A percentile compares a stretch with the other conserved stretches of the same genome.
phyloP scores from a whole-genome alignment of 2,329 filamentous ascomycete genomes.

The Tolypocladium sp. region DNA sequence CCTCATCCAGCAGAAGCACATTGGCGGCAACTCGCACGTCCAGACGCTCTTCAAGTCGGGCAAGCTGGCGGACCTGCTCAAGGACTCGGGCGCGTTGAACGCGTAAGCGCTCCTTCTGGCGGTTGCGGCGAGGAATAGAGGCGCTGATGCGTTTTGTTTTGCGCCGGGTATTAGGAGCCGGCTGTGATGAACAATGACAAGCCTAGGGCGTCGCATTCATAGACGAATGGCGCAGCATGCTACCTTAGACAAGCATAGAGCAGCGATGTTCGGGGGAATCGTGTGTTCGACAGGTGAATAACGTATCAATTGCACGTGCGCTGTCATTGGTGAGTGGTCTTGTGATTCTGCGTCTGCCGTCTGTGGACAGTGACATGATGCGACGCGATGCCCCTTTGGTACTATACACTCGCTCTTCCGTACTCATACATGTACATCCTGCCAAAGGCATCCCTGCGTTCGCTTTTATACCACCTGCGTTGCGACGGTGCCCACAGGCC shows the following conservation, averaged over 20 bases:
- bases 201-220: neutral
- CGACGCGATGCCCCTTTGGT: neutral
- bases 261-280: neutral
- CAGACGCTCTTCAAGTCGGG: constrained; percentile 42
- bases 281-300: neutral
- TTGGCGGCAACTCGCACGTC: constrained; percentile 92
- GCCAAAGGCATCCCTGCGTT: neutral
- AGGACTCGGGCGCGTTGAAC: constrained; percentile 32
- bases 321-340: neutral
- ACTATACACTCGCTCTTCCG: neutral
- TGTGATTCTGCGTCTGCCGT: neutral
- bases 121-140: no score
- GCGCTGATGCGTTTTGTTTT: neutral
- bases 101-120: constrained; percentile 20
- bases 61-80: constrained; percentile 31
- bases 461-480: constrained; percentile 54
- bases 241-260: neutral
- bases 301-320: neutral
- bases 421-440: neutral
- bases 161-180: neutral
- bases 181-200: neutral
- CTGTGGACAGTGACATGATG: neutral
- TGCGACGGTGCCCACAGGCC: constrained; percentile 80
- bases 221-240: neutral
- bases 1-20: constrained; percentile 84